Base-by-base conservation (phyloP, 208 protist genomes). In the Entamoeba nuttalli region DNA sequence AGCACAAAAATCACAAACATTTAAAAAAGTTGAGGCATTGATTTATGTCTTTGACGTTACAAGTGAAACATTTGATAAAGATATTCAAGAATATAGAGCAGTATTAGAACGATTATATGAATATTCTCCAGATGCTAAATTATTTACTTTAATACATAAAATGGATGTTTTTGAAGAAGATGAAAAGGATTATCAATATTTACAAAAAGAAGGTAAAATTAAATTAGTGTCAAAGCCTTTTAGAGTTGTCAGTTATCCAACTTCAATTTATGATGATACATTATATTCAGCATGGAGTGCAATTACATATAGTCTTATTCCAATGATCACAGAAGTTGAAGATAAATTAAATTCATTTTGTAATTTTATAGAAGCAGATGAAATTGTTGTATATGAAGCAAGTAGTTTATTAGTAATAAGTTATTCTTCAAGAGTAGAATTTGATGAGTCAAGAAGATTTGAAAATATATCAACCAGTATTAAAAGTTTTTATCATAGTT, bases 191-290 rank as follows among this genome's bases (percentile, higher is more conserved):
- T 52, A 94, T 48, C 44, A 52, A 44, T 94, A 52, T 15, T 51
- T 48, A 48, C 35, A 94, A 94, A 94, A 30, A n/a, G 93, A 94
- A 51, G 48, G 48, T 7, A 51, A 94, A 51, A 48, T 94, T 4
- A 94, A 48, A 48, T 51, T 52, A 48, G 48, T 94, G 0, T 48
- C 93, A 21, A 48, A 52, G 14, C 93, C 93, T 11, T 52, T 94
- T 21, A 44, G 25, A 19, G 93, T 94, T 2, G 44, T 52, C 0
- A 35, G 93, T n/a, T 94, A 35, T 51, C 15, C 15, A 14, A 94
- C 93, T 52, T 94, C 93, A 14, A 94, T 94, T 51, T 94, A 51
- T 21, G 93, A 94, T n/a, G 93, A 94, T 30, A 94, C 93, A 48
- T 51, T 94, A 51, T 94, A 94, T n/a, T 52, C 17, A 52, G 93